Conservation (phyloP, 345 rosid genomes). For the Citrus cavaleriei region DNA sequence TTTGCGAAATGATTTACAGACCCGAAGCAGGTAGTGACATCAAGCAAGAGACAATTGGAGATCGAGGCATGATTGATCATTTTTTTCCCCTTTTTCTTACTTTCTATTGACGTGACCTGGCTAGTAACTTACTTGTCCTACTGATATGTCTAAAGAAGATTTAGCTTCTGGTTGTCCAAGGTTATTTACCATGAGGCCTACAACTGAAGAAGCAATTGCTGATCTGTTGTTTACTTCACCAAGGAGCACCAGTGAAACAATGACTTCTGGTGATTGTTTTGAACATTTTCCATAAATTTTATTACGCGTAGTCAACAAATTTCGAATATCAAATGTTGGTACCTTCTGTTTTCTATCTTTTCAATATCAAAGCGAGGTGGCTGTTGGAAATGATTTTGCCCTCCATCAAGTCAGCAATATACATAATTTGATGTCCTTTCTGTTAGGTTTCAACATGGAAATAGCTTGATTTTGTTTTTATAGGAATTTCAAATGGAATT, state of each 20-base stretch:
- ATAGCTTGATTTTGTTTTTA: neutral
- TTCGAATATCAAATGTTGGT: neutral
- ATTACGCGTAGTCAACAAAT: neutral
- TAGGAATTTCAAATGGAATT: neutral
- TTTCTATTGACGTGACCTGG: neutral
- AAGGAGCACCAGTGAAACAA: neutral
- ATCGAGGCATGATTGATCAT: neutral
- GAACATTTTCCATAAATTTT: neutral
- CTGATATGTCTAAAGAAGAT: neutral
- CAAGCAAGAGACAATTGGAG: neutral
- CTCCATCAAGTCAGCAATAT: neutral
- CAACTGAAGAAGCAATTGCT: neutral
- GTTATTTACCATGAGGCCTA: neutral
- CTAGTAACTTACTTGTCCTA: neutral
- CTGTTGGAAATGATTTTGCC: neutral
- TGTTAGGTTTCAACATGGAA: neutral
- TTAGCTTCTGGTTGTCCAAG: neutral
- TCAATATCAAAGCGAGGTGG: neutral
- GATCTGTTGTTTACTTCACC: neutral
- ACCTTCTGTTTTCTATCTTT: neutral
- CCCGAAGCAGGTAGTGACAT: neutral
- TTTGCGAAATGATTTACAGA: neutral
- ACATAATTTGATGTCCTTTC: neutral
- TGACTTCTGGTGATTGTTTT: neutral
- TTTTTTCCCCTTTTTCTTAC: neutral